These are phyloP conservation scores for Wickerhamiella azymoides DNA, from an alignment of 805 yeast species.

Conservation along the genomic window DNA sequence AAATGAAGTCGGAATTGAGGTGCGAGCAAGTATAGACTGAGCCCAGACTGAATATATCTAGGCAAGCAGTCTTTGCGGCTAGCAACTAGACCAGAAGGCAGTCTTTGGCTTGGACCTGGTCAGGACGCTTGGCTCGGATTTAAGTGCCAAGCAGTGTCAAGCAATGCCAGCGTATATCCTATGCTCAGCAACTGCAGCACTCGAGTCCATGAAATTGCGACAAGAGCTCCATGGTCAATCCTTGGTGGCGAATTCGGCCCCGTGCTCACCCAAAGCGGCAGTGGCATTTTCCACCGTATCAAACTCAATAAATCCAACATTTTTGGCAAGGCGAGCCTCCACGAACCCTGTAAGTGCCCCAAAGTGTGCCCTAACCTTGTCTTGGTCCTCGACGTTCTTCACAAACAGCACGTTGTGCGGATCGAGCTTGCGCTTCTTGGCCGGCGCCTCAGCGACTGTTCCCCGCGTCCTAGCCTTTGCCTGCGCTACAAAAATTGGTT, in stretches of 20 bases:
- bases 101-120: too few relatives aligned
- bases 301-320: constrained; percentile 73
- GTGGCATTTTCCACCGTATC: constrained; percentile 18
- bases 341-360: constrained; percentile 38
- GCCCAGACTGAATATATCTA: too few relatives aligned
- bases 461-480: constrained; percentile 11
- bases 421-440: background rate
- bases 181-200: too few relatives aligned
- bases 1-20: too few relatives aligned
- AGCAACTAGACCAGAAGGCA: too few relatives aligned
- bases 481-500: constrained; percentile 31
- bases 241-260: constrained; percentile 46
- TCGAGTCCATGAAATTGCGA: too few relatives aligned
- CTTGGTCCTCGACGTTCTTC: background rate
- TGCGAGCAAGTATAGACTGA: too few relatives aligned
- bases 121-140: too few relatives aligned
- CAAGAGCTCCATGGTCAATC: too few relatives aligned
- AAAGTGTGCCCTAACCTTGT: background rate
- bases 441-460: background rate
- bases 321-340: constrained; percentile 49
- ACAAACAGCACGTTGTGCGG: background rate
- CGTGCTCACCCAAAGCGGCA: constrained; percentile 51
- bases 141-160: too few relatives aligned
- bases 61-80: too few relatives aligned
- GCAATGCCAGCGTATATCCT: too few relatives aligned